Evolutionary conservation across 2,329 filamentous ascomycete genomes (phyloP), one percentile per base, ranked within the genome.

Genomic region (Pseudogymnoascus sp.): DNA sequence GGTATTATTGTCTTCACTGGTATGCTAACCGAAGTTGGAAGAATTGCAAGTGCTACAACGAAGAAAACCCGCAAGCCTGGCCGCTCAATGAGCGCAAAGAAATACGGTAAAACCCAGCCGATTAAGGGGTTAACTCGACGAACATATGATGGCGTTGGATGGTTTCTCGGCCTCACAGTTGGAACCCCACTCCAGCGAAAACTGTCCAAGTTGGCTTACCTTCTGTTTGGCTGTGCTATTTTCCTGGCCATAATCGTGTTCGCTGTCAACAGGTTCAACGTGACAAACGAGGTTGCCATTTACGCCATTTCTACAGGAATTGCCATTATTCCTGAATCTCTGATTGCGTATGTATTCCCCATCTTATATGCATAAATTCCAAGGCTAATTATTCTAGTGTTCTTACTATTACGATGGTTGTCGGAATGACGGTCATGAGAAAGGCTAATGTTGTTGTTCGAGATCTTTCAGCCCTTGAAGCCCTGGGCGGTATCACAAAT

Each of bases 401-500:
- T 41, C 72, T 83, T 44, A 83, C 81, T 12, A 82, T 83, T 65
- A 82, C 81, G 7, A 81, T 83, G 71, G 78, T 78, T 51, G 77
- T 77, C 41, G 78, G 77, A 9, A 77, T 77, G 65, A 78, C 75
- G 61, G 73, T 74, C 13, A 79, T 79, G 77, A 72, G 77, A 42
- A 74, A 78, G 65, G 71, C 76, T 4, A 73, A 80, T 62, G 78
- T 80, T 33, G 77, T 80, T 63, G 74, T 80, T 58, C 74, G 78
- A 63, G 78, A 79, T 65, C 68, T 80, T 44, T 73, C 76, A 31
- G 75, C 77, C 0, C 72, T 86, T 0, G 89, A 91, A 74, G 90
- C 88, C 0, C 79, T 91, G 0, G 89, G 89, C 0, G 81, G 86
- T 0, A 87, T 91, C 0, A 89, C 86, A 0, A 83, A 90, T 9